Percentiles rank a stretch among this genome's conserved stretches.
Evolutionary conservation across 306 rosid genomes (phyloP).

Genomic region (Neltuma alba): DNA sequence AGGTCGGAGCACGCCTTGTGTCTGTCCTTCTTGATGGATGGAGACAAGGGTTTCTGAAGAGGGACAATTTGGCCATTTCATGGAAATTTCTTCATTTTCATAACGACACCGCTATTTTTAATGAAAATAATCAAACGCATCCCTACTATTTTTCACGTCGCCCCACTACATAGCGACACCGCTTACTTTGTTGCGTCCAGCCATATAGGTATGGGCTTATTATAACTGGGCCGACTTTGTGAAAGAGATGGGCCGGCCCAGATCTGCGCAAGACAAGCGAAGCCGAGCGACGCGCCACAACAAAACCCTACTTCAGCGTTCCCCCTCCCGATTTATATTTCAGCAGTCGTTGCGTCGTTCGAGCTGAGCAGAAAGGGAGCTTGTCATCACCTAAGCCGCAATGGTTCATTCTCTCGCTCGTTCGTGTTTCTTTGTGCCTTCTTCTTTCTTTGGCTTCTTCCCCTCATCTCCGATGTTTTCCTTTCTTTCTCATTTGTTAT

Average conservation of each 20-base stretch:
- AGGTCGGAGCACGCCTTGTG: too few species aligned
- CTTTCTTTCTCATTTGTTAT: not conserved
- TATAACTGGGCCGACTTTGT: not conserved
- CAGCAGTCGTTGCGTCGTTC: conserved; percentile 1
- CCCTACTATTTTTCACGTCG: too few species aligned
- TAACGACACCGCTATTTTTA: too few species aligned
- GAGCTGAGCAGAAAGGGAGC: not conserved
- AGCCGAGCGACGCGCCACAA: not conserved
- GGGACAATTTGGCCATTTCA: not conserved
- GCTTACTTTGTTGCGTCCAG: not conserved
- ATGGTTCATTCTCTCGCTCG: conserved; percentile 31
- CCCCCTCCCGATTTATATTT: not conserved
- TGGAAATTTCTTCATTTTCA: not conserved
- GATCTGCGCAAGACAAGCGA: too few species aligned
- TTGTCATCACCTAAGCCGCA: conserved; percentile 30
- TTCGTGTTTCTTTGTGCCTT: not conserved
- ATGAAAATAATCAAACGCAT: too few species aligned
- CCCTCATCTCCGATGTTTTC: not conserved
- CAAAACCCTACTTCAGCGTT: conserved; percentile 36
- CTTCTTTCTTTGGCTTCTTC: not conserved
- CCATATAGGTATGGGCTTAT: not conserved
- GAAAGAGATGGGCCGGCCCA: not conserved
- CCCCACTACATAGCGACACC: too few species aligned
- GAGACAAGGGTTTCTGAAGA: too few species aligned
- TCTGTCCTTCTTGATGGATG: too few species aligned